These are phyloP conservation scores for Trichoderma gamsii DNA, from an alignment of 495 filamentous ascomycete genomes.

Conservation along the genomic window DNA sequence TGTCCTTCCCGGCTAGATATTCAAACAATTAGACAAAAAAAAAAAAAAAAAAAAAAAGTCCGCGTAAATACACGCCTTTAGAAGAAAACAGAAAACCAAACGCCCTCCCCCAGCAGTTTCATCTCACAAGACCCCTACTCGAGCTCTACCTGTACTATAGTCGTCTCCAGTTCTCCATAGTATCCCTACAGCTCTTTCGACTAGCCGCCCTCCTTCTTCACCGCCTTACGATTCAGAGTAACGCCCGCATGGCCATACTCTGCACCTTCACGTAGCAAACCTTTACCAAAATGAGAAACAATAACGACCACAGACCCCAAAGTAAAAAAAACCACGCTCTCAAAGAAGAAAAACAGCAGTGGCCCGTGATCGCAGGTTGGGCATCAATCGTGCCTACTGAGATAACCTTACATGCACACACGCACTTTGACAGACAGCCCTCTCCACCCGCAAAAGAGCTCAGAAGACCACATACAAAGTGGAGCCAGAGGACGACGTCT, in stretches of 20 bases:
- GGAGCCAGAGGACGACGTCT: not conserved
- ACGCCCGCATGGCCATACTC: not conserved
- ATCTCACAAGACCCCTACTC: not conserved
- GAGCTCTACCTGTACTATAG: not conserved
- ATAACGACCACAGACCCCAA: not conserved
- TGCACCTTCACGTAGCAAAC: not conserved
- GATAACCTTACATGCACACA: not conserved
- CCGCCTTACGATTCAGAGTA: not conserved
- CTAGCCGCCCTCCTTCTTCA: not conserved
- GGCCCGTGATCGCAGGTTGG: constrained; percentile 2
- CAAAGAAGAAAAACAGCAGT: not conserved
- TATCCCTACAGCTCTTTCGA: not conserved
- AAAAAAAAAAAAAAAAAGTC: not conserved
- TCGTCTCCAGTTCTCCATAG: not conserved
- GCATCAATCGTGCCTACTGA: not conserved
- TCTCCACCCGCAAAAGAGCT: not conserved
- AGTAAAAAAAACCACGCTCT: not conserved
- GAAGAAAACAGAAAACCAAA: not conserved
- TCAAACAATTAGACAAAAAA: not conserved
- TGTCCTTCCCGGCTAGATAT: too few species aligned
- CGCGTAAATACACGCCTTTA: not conserved
- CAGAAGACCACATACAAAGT: not conserved
- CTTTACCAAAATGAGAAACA: not conserved
- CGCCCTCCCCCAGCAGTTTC: not conserved
- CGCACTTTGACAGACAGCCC: not conserved